phyloP scores from a whole-genome alignment of 768 basidiomycete species.

The Cubamyces sp. region DNA sequence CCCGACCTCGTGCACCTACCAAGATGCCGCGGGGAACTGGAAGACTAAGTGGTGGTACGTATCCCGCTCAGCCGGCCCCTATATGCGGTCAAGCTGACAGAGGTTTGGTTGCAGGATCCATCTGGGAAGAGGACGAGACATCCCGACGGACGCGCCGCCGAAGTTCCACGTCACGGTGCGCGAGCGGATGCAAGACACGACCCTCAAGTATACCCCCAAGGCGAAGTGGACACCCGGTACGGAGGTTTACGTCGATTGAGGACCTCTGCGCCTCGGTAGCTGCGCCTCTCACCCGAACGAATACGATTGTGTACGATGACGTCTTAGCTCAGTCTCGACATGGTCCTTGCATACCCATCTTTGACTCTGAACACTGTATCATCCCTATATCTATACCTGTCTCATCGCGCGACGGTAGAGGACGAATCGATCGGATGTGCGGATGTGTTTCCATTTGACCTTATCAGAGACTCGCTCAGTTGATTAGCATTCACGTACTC shows the following conservation, averaged over 20 bases:
- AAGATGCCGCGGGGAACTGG: conserved; percentile 60
- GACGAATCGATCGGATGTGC: too few relatives aligned
- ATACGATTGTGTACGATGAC: too few relatives aligned
- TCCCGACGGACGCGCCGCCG: conserved; percentile 47
- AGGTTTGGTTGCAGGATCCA: conserved; percentile 44
- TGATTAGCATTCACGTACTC: too few relatives aligned
- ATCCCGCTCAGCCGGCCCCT: neutral
- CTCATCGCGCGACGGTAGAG: too few relatives aligned
- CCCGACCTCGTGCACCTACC: conserved; percentile 56
- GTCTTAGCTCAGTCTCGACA: too few relatives aligned
- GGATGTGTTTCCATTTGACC: too few relatives aligned
- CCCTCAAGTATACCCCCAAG: conserved; percentile 58
- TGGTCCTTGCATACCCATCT: too few relatives aligned
- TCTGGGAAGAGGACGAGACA: conserved; percentile 58
- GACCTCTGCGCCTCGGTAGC: too few relatives aligned
- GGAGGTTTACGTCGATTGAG: conserved; percentile 50
- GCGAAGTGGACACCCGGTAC: conserved; percentile 54
- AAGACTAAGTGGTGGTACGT: conserved; percentile 58
- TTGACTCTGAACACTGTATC: too few relatives aligned
- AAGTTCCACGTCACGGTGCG: conserved; percentile 68
- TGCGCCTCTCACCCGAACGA: too few relatives aligned
- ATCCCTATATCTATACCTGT: too few relatives aligned
- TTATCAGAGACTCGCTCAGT: too few relatives aligned
- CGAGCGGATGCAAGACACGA: conserved; percentile 52
- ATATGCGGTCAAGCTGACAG: neutral